Percentiles rank a stretch among this genome's conserved stretches.
Evolutionary conservation across 768 basidiomycete genomes (phyloP).

Genomic region (Neoboletus brunneissimus): DNA sequence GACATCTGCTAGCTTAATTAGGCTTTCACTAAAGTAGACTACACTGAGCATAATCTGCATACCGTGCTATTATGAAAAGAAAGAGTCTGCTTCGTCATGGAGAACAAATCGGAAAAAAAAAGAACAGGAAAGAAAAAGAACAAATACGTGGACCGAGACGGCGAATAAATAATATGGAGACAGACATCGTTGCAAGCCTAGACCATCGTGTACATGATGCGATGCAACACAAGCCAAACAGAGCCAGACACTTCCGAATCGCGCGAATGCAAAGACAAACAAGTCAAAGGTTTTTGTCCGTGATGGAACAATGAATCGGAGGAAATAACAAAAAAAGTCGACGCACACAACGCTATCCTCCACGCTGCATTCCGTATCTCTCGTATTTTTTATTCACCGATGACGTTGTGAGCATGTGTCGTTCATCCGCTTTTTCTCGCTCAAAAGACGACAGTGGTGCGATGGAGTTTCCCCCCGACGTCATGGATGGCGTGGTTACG

Average conservation of each 20-base stretch:
- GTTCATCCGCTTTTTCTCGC: conserved; percentile 52
- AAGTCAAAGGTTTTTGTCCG: conserved; percentile 2
- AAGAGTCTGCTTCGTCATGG: neutral
- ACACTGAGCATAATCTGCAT: conserved; percentile 21
- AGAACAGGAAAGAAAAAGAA: too few species aligned
- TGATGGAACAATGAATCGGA: neutral
- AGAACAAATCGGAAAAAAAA: neutral
- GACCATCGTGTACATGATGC: conserved; percentile 1
- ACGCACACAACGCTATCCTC: conserved; percentile 2
- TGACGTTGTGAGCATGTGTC: conserved; percentile 46
- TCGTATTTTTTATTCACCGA: conserved; percentile 37
- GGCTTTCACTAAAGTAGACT: conserved; percentile 25
- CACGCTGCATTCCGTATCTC: conserved; percentile 27
- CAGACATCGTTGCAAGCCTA: neutral
- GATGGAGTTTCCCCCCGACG: conserved; percentile 30
- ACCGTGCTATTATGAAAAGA: conserved; percentile 3
- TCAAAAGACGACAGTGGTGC: conserved; percentile 46
- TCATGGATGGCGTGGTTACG: conserved; percentile 38
- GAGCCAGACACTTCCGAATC: neutral
- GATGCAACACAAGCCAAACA: conserved; percentile 7
- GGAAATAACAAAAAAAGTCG: neutral
- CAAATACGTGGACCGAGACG: neutral
- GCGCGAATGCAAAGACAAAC: conserved; percentile 9
- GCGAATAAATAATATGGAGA: conserved; percentile 16
- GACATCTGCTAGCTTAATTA: conserved; percentile 13